A percentile compares a stretch with the other conserved stretches of the same genome.
Conservation (phyloP, 75 land plant genomes). For the Pinus taeda region DNA sequence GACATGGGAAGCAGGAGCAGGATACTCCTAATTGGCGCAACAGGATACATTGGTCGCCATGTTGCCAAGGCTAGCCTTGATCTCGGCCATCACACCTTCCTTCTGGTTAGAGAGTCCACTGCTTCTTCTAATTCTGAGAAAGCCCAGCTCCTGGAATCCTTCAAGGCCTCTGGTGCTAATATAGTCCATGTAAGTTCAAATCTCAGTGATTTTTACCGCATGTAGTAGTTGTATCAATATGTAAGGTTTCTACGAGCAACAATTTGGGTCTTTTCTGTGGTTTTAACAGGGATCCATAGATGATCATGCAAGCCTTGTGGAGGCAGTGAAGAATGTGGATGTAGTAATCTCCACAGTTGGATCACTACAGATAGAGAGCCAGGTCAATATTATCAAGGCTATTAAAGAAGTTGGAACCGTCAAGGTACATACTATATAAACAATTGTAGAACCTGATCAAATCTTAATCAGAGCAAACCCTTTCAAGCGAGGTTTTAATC, state of each 20-base stretch:
- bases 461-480: too few relatives aligned
- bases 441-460: too few relatives aligned
- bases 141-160: slow-evolving; percentile 34
- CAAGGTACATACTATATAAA: neutral
- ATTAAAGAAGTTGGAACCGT: slow-evolving; percentile 33
- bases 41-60: slow-evolving; percentile 73
- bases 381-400: slow-evolving; percentile 25
- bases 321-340: slow-evolving; percentile 25
- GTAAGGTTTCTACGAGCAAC: neutral
- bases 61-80: slow-evolving; percentile 48
- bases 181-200: slow-evolving; percentile 25
- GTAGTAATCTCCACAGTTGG: slow-evolving; percentile 33
- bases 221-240: neutral
- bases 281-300: slow-evolving; percentile 21
- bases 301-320: slow-evolving; percentile 28
- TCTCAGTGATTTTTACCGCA: neutral
- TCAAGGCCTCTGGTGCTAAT: slow-evolving; percentile 43
- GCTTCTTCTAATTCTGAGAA: slow-evolving; percentile 33
- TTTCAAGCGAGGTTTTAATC: too few relatives aligned
- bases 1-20: slow-evolving; percentile 29
- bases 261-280: too few relatives aligned
- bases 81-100: slow-evolving; percentile 54
- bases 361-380: neutral
- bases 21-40: slow-evolving; percentile 69
- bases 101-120: slow-evolving; percentile 40